Conservation (phyloP, 2,329 filamentous ascomycete species). For the Hymenoscyphus occultus region DNA sequence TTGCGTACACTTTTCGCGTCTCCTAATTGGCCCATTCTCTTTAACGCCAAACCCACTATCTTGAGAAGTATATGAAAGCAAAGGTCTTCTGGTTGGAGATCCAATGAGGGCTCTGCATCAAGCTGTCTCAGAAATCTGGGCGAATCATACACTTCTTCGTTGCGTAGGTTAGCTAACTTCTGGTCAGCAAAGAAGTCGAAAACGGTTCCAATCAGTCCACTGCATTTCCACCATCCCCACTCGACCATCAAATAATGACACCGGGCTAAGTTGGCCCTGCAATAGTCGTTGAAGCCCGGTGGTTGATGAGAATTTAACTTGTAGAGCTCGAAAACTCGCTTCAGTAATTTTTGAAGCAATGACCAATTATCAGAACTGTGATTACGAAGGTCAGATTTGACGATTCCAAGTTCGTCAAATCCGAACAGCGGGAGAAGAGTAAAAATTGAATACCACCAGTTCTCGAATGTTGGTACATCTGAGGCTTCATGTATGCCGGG, state of each 20-base stretch:
- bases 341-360: constrained; percentile 55
- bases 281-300: constrained; percentile 64
- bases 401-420: constrained; percentile 53
- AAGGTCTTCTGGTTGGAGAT: constrained; percentile 52
- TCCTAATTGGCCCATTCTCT: constrained; percentile 46
- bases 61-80: constrained; percentile 69
- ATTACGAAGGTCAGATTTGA: constrained; percentile 42
- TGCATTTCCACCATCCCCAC: constrained; percentile 63
- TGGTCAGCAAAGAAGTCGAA: constrained; percentile 68
- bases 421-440: constrained; percentile 59
- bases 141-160: constrained; percentile 61
- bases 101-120: constrained; percentile 42
- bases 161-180: constrained; percentile 59
- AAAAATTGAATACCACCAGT: constrained; percentile 57
- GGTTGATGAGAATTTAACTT: constrained; percentile 52
- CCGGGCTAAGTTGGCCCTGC: constrained; percentile 54
- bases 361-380: constrained; percentile 55
- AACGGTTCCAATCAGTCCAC: constrained; percentile 53
- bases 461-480: constrained; percentile 52
- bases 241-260: constrained; percentile 62
- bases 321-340: constrained; percentile 57
- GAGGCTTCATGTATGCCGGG: constrained; percentile 37
- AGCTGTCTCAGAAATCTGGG: constrained; percentile 60
- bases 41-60: constrained; percentile 56
- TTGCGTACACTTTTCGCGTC: constrained; percentile 58